Evolutionary conservation across 768 basidiomycete genomes (phyloP).

Genomic region (Jaapia argillacea): DNA sequence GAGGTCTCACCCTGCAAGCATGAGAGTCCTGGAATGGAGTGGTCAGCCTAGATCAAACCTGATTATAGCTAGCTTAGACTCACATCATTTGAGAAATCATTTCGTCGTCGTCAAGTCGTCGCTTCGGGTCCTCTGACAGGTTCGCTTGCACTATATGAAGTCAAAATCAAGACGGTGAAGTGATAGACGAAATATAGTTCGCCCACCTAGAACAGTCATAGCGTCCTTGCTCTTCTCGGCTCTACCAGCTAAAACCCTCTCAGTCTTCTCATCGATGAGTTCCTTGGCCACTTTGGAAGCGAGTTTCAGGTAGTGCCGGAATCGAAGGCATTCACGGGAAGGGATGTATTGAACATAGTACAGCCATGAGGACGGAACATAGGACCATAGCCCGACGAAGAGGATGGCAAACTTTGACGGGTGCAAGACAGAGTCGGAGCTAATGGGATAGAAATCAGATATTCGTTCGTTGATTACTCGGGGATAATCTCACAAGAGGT

Average conservation of each 20-base stretch:
- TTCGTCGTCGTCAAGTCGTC: no score
- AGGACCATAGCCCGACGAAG: conserved; percentile 19
- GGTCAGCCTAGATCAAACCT: no score
- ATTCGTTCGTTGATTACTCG: no score
- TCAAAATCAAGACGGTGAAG: background rate
- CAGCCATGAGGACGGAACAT: conserved; percentile 17
- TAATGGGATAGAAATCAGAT: no score
- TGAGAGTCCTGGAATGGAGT: no score
- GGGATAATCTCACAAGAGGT: conserved; percentile 13
- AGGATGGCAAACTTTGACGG: conserved; percentile 13
- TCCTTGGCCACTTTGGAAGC: conserved; percentile 14
- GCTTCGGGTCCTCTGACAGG: no score
- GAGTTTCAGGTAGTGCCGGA: conserved; percentile 14
- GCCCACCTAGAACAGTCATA: conserved; percentile 22
- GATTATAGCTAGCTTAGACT: background rate
- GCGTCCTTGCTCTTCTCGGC: conserved; percentile 20
- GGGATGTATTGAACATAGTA: conserved; percentile 18
- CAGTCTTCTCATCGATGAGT: conserved; percentile 16
- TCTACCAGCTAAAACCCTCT: conserved; percentile 7
- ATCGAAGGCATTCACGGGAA: conserved; percentile 16
- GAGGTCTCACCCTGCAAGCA: no score
- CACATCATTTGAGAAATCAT: no score
- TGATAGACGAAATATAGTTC: conserved; percentile 1
- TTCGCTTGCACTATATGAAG: no score
- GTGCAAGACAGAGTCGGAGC: no score